Base-by-base conservation (phyloP, 2,329 filamentous ascomycete species). In the Paracorniculantispora psalliotae region DNA sequence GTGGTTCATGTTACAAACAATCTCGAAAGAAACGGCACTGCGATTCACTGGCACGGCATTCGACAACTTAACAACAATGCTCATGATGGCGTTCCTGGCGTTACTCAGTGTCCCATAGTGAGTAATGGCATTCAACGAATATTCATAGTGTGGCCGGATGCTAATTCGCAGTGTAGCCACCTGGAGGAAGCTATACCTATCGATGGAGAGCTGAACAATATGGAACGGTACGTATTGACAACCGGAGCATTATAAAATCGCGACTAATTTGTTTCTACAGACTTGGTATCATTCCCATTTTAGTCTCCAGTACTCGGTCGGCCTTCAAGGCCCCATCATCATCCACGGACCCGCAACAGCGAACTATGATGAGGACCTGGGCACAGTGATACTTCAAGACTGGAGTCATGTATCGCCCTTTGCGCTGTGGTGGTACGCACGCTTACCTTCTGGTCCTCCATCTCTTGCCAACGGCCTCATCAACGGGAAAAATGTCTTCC, bases 311-410 rank as follows among this genome's bases (percentile, higher is more conserved):
- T 70, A 73, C 0, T 78, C 73, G 69, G 77, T 86, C 59, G 86
- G 86, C 1, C 71, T 87, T 1, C 75, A 82, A 30, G 86, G 86
- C 0, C 79, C 77, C 3, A 81, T 89, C 37, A 71, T 87, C 19
- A 83, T 88, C 63, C 77, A 86, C 57, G 85, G 85, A 0, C 85
- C 85, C 0, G 77, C 79, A 0, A 79, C 80, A 2, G 74, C 78
- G 10, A 76, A 83, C 64, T 87, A 87, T 64, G 85, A 90, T 61
- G 76, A 81, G 50, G 87, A 90, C 65, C 73, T 88, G 0, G 86
- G 87, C 3, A 71, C 78, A 13, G 64, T 88, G 1, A 76, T 85
- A 28, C 67, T 88, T 7, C 80, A 77, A n/a, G 85, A 88, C 64
- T 87, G 83, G 81, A 78, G 78, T 63, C 80, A 83, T 61, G 49